Evolutionary conservation across 2,329 filamentous ascomycete species (phyloP), one percentile per base, ranked within the genome.

Genomic region (Waltergamsia citrina): DNA sequence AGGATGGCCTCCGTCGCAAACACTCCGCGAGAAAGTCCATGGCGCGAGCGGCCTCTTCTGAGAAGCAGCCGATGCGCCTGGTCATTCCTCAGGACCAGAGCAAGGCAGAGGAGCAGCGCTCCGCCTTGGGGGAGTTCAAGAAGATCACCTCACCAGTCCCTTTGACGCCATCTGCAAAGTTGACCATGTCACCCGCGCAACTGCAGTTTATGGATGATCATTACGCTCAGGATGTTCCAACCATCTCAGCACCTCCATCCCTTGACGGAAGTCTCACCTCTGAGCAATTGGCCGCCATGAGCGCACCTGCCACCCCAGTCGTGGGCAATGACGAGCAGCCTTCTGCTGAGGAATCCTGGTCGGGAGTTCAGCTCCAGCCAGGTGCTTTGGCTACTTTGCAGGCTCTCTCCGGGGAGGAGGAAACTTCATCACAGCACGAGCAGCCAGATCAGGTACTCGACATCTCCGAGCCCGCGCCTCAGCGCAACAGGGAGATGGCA

Each of bases 241-340:
- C 76, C 23, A 72, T 78, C 20, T 88, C 85, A 36, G 81, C 85
- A 6, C 81, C 88, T 5, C 90, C 90, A 4, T 95, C 90, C 5
- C 67, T 94, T 4, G 88, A 94, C 59, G 88, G 87, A 16, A 94
- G 86, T 57, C 62, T 92, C 48, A 82, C 78, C 7, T 94, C 88
- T 3, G 88, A 95, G 51, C 87, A 94, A 53, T 72, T 93, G 56
- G 85, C 86, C 2, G 73, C 71, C 34, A 71, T 87, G 54, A 94
- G 86, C 49, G 85, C 85, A 32, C 87, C 90, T 5, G 77, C 84
- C 9, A 95, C 88, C 1, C 88, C 88, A 11, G 71, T 90, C 39
- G 69, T 85, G 43, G 74, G 68, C 12, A 62, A 66, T 37, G 62
- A 66, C 16, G 67, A 74, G 20, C 62, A 64, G 20, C 62, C 63